These are phyloP conservation scores for Knufia fluminis DNA, from an alignment of 2,329 filamentous ascomycete genomes.

Conservation along the genomic window DNA sequence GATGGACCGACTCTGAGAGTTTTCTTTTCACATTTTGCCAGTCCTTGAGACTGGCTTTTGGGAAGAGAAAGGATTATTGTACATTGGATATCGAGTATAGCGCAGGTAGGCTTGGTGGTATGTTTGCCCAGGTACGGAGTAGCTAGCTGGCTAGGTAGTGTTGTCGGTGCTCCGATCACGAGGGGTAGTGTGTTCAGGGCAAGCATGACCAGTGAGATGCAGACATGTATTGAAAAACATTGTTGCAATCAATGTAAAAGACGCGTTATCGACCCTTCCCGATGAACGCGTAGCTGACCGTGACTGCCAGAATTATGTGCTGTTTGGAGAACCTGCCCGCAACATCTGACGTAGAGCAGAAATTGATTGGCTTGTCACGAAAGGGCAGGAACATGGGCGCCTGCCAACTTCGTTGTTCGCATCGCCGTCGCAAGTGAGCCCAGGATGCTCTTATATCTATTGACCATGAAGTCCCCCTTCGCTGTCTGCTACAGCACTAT, in stretches of 20 bases:
- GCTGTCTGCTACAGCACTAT: neutral
- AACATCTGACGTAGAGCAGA: constrained; percentile 1
- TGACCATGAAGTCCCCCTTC: neutral
- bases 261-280: too few species aligned
- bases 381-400: constrained; percentile 1
- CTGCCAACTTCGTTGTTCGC: neutral
- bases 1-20: constrained; percentile 25
- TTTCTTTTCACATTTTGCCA: constrained; percentile 19
- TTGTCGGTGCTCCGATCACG: too few species aligned
- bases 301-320: too few species aligned
- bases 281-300: too few species aligned
- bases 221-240: too few species aligned
- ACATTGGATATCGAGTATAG: neutral
- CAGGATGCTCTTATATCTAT: neutral
- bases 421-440: neutral
- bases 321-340: neutral
- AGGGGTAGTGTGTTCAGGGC: too few species aligned
- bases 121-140: too few species aligned
- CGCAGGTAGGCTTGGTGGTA: too few species aligned
- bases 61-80: constrained; percentile 15
- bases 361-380: constrained; percentile 1
- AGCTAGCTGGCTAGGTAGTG: too few species aligned
- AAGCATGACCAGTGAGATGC: too few species aligned
- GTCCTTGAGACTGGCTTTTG: constrained; percentile 21
- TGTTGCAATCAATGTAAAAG: too few species aligned